Conservation (phyloP, 2,329 filamentous ascomycete genomes). For the Botrytis paeoniae region DNA sequence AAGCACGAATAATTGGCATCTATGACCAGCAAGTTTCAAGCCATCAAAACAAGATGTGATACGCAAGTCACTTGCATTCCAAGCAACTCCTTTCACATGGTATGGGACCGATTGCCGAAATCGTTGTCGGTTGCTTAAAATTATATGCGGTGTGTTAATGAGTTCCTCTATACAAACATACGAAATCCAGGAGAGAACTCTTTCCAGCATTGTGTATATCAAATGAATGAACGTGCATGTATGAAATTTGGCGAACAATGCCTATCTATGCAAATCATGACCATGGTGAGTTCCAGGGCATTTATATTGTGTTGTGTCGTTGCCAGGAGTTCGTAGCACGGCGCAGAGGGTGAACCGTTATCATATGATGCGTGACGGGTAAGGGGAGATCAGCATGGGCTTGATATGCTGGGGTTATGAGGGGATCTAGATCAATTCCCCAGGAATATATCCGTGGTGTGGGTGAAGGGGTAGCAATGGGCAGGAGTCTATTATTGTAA, state of each 20-base stretch:
- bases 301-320: neutral
- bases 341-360: slow-evolving; percentile 2
- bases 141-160: neutral
- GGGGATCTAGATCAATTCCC: neutral
- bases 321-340: slow-evolving; percentile 1
- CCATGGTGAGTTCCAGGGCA: neutral
- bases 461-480: neutral
- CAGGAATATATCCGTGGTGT: neutral
- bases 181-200: neutral
- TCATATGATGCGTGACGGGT: neutral
- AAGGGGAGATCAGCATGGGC: neutral
- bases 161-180: neutral
- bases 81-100: neutral
- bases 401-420: neutral
- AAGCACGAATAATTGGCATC: neutral
- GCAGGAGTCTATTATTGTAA: neutral
- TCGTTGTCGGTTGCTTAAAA: neutral
- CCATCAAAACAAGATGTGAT: neutral
- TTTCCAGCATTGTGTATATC: neutral
- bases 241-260: neutral
- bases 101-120: neutral
- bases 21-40: neutral
- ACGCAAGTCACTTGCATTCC: neutral
- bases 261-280: neutral
- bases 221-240: neutral